Percentiles rank a stretch among this genome's conserved stretches.
phyloP scores from a whole-genome alignment of 2,329 filamentous ascomycete genomes.

The Penicillium corylophilum region DNA sequence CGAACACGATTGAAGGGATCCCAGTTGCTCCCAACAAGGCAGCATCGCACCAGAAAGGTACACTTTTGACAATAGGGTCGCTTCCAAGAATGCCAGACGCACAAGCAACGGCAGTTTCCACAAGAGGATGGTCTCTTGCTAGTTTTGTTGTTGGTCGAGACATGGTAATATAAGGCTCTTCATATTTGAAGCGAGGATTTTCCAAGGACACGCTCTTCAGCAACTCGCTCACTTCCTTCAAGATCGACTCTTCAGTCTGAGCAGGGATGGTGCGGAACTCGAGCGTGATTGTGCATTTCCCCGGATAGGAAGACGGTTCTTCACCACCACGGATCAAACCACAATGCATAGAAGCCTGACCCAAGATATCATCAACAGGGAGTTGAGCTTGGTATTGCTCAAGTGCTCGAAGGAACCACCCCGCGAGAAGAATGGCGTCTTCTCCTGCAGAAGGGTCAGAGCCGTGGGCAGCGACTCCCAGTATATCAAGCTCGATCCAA shows the following conservation, averaged over 20 bases:
- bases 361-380: constrained; percentile 35
- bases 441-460: constrained; percentile 45
- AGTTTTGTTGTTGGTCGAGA: constrained; percentile 47
- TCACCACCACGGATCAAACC: constrained; percentile 53
- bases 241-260: constrained; percentile 42
- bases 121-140: constrained; percentile 43
- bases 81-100: constrained; percentile 28
- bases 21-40: constrained; percentile 48
- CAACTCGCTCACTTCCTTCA: constrained; percentile 39
- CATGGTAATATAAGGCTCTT: constrained; percentile 41
- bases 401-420: constrained; percentile 49
- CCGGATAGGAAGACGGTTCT: constrained; percentile 54
- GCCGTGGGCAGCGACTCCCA: constrained; percentile 38
- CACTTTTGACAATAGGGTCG: constrained; percentile 28
- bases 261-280: constrained; percentile 52
- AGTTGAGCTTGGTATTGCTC: constrained; percentile 44
- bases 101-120: constrained; percentile 30
- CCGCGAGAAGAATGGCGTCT: constrained; percentile 53
- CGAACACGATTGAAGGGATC: constrained; percentile 50
- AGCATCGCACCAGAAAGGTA: constrained; percentile 53
- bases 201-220: constrained; percentile 34
- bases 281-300: constrained; percentile 48
- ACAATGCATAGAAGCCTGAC: constrained; percentile 48
- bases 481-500: constrained; percentile 36
- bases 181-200: constrained; percentile 43